Conservation (phyloP, 2,329 filamentous ascomycete species). For the Pseudodiploospora longispora region DNA sequence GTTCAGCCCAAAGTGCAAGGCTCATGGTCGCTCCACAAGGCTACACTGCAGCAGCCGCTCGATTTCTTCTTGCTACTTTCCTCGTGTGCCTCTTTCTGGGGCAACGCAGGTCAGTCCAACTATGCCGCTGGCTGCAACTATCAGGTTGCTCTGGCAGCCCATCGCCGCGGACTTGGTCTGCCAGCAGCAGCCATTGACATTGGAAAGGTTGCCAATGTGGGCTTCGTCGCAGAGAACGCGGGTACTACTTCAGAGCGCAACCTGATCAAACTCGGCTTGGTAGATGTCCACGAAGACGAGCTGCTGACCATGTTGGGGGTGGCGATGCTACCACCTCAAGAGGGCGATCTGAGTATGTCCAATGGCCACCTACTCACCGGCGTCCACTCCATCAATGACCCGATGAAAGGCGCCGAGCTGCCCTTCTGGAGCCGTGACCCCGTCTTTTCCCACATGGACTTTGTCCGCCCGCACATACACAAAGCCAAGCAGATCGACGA, state of each 20-base stretch:
- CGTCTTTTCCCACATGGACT: neutral
- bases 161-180: constrained; percentile 20
- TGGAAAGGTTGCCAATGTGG: constrained; percentile 19
- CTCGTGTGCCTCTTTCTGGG: constrained; percentile 21
- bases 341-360: constrained; percentile 15
- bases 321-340: constrained; percentile 10
- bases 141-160: constrained; percentile 23
- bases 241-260: constrained; percentile 8
- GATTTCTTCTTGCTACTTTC: constrained; percentile 25
- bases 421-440: neutral
- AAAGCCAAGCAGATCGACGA: constrained; percentile 14
- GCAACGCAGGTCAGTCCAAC: constrained; percentile 21
- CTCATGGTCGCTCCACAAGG: constrained; percentile 25
- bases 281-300: constrained; percentile 14
- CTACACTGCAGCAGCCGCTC: constrained; percentile 10
- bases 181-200: constrained; percentile 27
- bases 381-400: too few relatives aligned
- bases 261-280: constrained; percentile 11
- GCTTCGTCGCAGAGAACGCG: constrained; percentile 13
- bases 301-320: constrained; percentile 6
- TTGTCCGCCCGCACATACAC: neutral
- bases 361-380: constrained; percentile 11
- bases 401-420: neutral
- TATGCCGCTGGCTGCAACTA: constrained; percentile 30
- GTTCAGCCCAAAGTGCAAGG: constrained; percentile 25